A percentile compares a stretch with the other conserved stretches of the same genome.
Conservation (phyloP, 176 grass and related monocot genomes). For the Melocanna baccifera region DNA sequence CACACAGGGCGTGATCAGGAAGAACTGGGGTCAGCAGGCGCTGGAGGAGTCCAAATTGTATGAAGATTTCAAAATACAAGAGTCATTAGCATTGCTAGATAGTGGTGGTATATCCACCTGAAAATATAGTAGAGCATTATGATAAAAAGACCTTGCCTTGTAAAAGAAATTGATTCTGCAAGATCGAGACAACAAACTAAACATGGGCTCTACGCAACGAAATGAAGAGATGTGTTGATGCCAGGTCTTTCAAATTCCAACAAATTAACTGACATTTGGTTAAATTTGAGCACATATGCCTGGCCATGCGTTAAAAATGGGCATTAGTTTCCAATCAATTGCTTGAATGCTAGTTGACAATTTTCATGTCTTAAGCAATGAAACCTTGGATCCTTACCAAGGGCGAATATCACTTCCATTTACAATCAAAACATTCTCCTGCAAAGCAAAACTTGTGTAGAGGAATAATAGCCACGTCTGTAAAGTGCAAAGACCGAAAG, state of each 20-base stretch:
- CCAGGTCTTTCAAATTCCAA: not conserved
- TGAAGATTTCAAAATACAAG: too few relatives aligned
- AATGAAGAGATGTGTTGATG: not conserved
- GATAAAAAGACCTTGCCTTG: not conserved
- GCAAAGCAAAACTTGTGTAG: slow-evolving; percentile 77
- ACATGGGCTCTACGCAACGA: not conserved
- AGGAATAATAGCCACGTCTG: slow-evolving; percentile 83
- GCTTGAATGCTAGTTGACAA: not conserved
- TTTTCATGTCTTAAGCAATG: not conserved
- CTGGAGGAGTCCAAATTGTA: too few relatives aligned
- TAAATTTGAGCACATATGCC: not conserved
- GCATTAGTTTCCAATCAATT: not conserved
- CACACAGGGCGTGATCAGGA: too few relatives aligned
- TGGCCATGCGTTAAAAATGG: not conserved
- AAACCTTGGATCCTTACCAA: slow-evolving; percentile 50
- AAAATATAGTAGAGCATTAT: slow-evolving; percentile 14
- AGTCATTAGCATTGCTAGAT: slow-evolving; percentile 88
- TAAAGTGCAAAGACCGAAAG: slow-evolving; percentile 24
- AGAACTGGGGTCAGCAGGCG: too few relatives aligned
- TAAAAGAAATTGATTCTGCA: not conserved
- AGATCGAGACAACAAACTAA: not conserved
- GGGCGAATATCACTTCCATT: slow-evolving; percentile 90
- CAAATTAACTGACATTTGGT: not conserved
- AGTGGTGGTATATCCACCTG: slow-evolving; percentile 99
- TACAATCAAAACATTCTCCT: slow-evolving; percentile 81